These are phyloP conservation scores for Adiantum capillusveneris DNA, from an alignment of 75 land plant species.

Conservation along the genomic window DNA sequence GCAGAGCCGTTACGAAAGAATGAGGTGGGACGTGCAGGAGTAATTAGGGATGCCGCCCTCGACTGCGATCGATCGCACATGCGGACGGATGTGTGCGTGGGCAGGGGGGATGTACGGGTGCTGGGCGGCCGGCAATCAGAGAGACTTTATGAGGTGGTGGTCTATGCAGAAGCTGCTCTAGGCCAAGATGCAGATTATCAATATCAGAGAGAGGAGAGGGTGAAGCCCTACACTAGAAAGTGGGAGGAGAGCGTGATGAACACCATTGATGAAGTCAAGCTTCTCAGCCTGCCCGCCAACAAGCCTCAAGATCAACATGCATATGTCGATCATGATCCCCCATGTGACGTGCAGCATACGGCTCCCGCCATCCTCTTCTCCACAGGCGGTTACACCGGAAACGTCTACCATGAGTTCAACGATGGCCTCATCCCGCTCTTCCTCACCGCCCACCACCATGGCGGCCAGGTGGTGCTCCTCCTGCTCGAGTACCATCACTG, in stretches of 20 bases:
- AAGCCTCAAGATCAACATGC: too few relatives aligned
- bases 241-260: constrained; percentile 77
- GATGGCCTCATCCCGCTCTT: constrained; percentile 40
- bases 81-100: constrained; percentile 56
- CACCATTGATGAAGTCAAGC: constrained; percentile 59
- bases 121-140: background rate
- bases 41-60: constrained; percentile 1
- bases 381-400: constrained; percentile 59
- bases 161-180: background rate
- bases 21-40: too few relatives aligned
- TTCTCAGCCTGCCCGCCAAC: constrained; percentile 2
- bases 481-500: constrained; percentile 24
- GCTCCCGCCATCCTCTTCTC: constrained; percentile 51
- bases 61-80: constrained; percentile 52
- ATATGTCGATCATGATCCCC: background rate
- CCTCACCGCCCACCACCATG: constrained; percentile 28
- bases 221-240: constrained; percentile 81
- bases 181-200: too few relatives aligned
- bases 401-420: constrained; percentile 58
- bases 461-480: constrained; percentile 29
- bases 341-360: constrained; percentile 36
- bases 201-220: constrained; percentile 30
- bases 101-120: constrained; percentile 63
- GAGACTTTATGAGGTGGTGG: constrained; percentile 4
- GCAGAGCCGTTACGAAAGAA: too few relatives aligned